These are phyloP conservation scores for Xanthoconium purpureum DNA, from an alignment of 768 basidiomycete species.

Conservation along the genomic window DNA sequence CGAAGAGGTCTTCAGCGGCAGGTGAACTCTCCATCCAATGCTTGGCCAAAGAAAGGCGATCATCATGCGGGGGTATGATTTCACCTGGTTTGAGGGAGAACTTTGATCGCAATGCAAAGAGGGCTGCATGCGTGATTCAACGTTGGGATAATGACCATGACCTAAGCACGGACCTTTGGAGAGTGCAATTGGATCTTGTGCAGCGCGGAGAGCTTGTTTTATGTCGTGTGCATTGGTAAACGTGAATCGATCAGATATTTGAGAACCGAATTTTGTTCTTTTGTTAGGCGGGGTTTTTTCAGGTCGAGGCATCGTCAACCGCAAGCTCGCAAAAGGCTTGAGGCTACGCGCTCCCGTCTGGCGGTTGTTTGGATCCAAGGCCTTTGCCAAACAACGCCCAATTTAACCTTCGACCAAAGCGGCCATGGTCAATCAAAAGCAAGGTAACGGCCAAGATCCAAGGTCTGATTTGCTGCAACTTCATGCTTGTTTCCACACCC, in stretches of 20 bases:
- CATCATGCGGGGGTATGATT: constrained; percentile 52
- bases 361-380: constrained; percentile 28
- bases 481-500: no score
- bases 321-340: background rate
- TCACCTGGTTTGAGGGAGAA: constrained; percentile 53
- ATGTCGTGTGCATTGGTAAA: constrained; percentile 26
- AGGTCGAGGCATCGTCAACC: constrained; percentile 15
- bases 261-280: constrained; percentile 19
- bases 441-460: no score
- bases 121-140: constrained; percentile 25
- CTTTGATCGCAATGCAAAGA: constrained; percentile 55
- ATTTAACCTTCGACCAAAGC: background rate
- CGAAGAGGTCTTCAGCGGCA: constrained; percentile 59
- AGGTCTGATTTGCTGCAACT: no score
- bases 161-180: constrained; percentile 21
- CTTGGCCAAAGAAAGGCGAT: constrained; percentile 55
- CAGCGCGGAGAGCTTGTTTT: constrained; percentile 12
- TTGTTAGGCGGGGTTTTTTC: constrained; percentile 17
- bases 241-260: constrained; percentile 3
- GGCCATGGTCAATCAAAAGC: no score
- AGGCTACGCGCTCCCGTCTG: background rate
- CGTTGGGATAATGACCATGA: background rate
- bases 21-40: constrained; percentile 60
- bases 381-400: constrained; percentile 23
- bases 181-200: constrained; percentile 12